phyloP scores from a whole-genome alignment of 2,329 filamentous ascomycete species.

The Tolypocladium ophioglossoides region DNA sequence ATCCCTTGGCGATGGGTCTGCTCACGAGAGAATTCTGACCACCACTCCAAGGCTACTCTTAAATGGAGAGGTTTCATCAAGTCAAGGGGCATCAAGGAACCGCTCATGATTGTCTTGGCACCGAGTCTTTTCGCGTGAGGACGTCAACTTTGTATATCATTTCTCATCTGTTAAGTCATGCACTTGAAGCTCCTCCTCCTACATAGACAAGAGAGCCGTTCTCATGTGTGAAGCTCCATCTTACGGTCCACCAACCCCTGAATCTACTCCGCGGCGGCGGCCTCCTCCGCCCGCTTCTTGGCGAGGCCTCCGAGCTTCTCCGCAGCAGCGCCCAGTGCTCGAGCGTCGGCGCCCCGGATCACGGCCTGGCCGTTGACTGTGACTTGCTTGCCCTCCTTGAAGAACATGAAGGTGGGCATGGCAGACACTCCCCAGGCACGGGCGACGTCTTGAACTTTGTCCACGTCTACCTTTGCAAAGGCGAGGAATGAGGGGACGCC shows the following conservation, averaged over 20 bases:
- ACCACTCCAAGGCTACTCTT: too few relatives aligned
- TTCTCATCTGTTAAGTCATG: too few relatives aligned
- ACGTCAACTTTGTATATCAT: too few relatives aligned
- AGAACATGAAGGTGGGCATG: slow-evolving; percentile 89
- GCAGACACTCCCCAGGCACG: slow-evolving; percentile 69
- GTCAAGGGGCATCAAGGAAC: too few relatives aligned
- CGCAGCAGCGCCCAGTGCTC: slow-evolving; percentile 19
- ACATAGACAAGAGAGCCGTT: too few relatives aligned
- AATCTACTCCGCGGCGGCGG: neutral
- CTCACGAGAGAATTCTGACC: too few relatives aligned
- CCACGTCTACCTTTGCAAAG: slow-evolving; percentile 90
- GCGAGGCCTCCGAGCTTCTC: slow-evolving; percentile 27
- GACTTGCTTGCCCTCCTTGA: slow-evolving; percentile 55
- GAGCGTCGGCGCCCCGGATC: slow-evolving; percentile 24
- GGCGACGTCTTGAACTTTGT: slow-evolving; percentile 65
- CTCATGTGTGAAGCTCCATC: too few relatives aligned
- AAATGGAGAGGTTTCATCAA: too few relatives aligned
- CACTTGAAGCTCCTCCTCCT: too few relatives aligned
- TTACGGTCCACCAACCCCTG: slow-evolving; percentile 10
- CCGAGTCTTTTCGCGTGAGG: too few relatives aligned
- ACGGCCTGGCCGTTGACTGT: slow-evolving; percentile 18
- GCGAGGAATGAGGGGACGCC: slow-evolving; percentile 39
- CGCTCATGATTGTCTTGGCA: too few relatives aligned
- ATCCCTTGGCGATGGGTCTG: too few relatives aligned
- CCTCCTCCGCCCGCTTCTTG: slow-evolving; percentile 17